Conservation (phyloP, 1,284 basidiomycete species). For the Melampsora americana region DNA sequence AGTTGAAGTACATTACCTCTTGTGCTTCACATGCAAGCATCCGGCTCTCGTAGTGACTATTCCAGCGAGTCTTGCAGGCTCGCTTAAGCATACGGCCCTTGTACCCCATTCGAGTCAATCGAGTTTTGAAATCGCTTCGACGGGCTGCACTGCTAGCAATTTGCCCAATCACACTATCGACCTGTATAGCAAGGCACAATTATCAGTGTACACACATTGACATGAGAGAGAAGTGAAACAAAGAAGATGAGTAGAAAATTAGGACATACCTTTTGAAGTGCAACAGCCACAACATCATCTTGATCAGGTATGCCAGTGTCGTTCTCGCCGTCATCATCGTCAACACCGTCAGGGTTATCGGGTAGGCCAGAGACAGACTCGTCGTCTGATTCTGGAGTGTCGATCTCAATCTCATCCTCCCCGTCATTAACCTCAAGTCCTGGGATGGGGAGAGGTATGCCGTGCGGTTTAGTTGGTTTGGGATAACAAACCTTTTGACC, state of each 20-base stretch:
- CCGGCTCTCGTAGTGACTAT: constrained; percentile 6
- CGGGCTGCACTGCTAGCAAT: background rate
- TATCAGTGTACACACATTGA: background rate
- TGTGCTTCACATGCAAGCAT: background rate
- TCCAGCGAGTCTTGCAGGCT: background rate
- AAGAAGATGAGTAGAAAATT: background rate
- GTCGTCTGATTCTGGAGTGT: background rate
- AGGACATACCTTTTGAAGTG: background rate
- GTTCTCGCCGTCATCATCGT: background rate
- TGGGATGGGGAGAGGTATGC: too few species aligned
- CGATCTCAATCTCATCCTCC: background rate
- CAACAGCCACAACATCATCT: background rate
- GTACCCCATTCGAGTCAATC: background rate
- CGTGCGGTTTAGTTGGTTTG: background rate
- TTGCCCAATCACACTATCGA: background rate
- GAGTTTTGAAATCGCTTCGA: background rate
- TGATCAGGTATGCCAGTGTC: background rate
- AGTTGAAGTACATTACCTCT: background rate
- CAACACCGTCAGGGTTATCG: background rate
- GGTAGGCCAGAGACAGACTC: background rate
- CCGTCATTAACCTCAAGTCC: background rate
- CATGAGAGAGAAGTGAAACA: background rate
- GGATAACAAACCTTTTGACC: background rate
- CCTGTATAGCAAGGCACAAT: too few species aligned
- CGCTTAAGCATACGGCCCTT: background rate